Percentiles rank a stretch among this genome's conserved stretches.
phyloP scores from a whole-genome alignment of 345 rosid genomes.

The Citrus reticulata region DNA sequence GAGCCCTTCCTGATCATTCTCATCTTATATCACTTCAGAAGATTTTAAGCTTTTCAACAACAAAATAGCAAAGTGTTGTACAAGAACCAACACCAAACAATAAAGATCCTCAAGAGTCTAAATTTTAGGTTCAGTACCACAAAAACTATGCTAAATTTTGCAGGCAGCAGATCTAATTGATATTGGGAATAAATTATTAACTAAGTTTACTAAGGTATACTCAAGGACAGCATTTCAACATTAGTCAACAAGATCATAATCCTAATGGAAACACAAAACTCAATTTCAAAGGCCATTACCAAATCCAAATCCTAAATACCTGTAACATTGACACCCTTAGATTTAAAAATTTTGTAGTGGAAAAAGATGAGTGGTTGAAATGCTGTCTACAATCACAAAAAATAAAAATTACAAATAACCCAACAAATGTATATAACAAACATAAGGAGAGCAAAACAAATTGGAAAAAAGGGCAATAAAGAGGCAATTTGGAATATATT shows the following conservation, averaged over 20 bases:
- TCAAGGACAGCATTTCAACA: background rate
- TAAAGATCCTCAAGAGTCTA: background rate
- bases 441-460: too few species aligned
- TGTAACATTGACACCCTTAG: background rate
- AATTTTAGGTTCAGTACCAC: background rate
- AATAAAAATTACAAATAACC: background rate
- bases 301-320: background rate
- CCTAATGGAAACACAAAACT: background rate
- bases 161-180: background rate
- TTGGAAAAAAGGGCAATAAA: too few species aligned
- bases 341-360: background rate
- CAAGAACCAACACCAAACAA: background rate
- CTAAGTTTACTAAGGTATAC: background rate
- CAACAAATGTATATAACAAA: background rate
- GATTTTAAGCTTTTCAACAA: background rate
- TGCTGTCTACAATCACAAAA: background rate
- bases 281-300: background rate
- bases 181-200: background rate
- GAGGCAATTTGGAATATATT: background rate
- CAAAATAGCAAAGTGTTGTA: background rate
- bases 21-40: background rate
- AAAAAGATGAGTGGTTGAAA: background rate
- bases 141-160: background rate
- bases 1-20: background rate
- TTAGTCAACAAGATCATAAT: background rate